Conservation (phyloP, 441 rosid species). For the Francoa sonchifolia region DNA sequence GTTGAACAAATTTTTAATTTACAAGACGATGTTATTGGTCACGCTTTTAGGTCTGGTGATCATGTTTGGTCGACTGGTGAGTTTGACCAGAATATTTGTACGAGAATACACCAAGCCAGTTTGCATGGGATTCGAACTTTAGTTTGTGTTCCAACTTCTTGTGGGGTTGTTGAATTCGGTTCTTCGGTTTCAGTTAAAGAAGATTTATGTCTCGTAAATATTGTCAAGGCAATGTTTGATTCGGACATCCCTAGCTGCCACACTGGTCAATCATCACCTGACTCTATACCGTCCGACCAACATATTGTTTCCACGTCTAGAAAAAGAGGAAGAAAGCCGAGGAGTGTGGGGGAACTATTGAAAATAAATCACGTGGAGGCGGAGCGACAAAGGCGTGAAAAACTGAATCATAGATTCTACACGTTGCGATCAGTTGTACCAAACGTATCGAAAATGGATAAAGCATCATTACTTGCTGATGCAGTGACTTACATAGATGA, state of each 20-base stretch:
- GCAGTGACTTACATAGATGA: conserved; percentile 33
- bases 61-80: conserved; percentile 31
- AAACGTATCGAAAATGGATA: conserved; percentile 45
- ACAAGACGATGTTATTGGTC: conserved; percentile 26
- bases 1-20: not conserved
- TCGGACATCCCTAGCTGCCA: not conserved
- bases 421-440: conserved; percentile 45
- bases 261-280: not conserved
- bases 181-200: conserved; percentile 23
- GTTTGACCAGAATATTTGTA: conserved; percentile 21
- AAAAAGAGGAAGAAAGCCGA: not conserved
- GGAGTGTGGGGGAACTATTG: conserved; percentile 8
- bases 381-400: conserved; percentile 42
- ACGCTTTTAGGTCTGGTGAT: conserved; percentile 19
- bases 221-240: conserved; percentile 21
- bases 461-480: conserved; percentile 35
- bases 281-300: no score
- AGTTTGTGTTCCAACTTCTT: conserved; percentile 27
- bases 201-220: conserved; percentile 26
- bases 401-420: conserved; percentile 39
- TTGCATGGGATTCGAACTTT: conserved; percentile 33
- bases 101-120: conserved; percentile 31
- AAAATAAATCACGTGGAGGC: conserved; percentile 30
- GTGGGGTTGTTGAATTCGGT: conserved; percentile 43
- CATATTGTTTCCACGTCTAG: not conserved